Base-by-base conservation (phyloP, 148 eudicot species). In the Arbutus unedo region DNA sequence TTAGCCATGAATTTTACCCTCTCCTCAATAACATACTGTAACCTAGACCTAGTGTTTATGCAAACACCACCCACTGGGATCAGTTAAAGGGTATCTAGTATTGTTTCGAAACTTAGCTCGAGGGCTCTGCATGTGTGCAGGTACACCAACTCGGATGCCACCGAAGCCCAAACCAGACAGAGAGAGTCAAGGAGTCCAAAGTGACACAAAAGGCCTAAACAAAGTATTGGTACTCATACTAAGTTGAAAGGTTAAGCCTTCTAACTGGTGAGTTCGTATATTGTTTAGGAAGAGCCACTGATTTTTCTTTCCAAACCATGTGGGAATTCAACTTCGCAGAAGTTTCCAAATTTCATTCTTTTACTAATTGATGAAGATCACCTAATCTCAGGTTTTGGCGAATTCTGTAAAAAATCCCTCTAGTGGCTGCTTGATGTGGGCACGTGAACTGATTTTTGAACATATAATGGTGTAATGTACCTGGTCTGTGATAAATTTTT, bases 401-500 rank as follows among this genome's bases (percentile, higher is more conserved):
- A 60, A 60, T 60, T 60, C 31, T n/a, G 19, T 3, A 60, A 60
- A 25, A 66, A 23, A 25, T 66, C 71, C 4, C 13, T 25, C 71
- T 25, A 23, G 15, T 8, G 70, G 23, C 3, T 31, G 21, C 2
- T 62, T 25, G 11, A 62, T 14, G 21, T 64, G 70, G 70, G 14
- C 70, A 64, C 23, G 70, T 7, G 15, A 59, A 18, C 64, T 59
- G 9, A 59, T 19, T 59, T 59, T 23, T 64, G 70, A 10, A 14
- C 44, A 25, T 38, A 4, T 48, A 49, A 47, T 25, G 6, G n/a
- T 67, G 11, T 67, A 31, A 53, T 3, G 16, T 89, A 93, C 98
- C 97, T 93, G 97, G 71, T 92, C 88, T 19, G 97, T 90, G 3
- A 94, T 90, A 76, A 93, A 92, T 55, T 88, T 87, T 83, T 84